These are phyloP conservation scores for Penicillium sp. DNA, from an alignment of 2,329 filamentous ascomycete species.

Conservation along the genomic window DNA sequence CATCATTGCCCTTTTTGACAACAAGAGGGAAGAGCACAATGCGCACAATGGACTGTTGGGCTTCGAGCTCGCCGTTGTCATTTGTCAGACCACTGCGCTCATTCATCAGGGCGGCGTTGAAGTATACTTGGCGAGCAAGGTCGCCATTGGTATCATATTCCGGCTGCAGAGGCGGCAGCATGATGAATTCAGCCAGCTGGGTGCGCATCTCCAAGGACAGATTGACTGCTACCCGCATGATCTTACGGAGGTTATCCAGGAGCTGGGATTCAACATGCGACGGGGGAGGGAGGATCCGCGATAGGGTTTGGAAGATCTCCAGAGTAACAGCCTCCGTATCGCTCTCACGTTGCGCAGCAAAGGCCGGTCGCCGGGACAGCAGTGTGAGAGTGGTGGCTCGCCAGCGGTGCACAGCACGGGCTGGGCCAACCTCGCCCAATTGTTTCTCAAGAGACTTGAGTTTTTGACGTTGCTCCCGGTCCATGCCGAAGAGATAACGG, in stretches of 20 bases:
- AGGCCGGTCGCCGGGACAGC: slow-evolving; percentile 74
- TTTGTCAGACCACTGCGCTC: slow-evolving; percentile 71
- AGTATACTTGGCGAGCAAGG: slow-evolving; percentile 78
- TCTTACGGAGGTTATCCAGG: slow-evolving; percentile 77
- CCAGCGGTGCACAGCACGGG: slow-evolving; percentile 92
- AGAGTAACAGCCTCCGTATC: slow-evolving; percentile 96
- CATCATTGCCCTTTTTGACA: slow-evolving; percentile 90
- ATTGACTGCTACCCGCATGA: slow-evolving; percentile 83
- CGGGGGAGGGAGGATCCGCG: slow-evolving; percentile 81
- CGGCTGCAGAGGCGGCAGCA: slow-evolving; percentile 91
- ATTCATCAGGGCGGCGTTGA: slow-evolving; percentile 94
- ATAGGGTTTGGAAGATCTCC: slow-evolving; percentile 80
- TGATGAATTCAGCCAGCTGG: slow-evolving; percentile 95
- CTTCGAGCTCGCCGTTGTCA: slow-evolving; percentile 78
- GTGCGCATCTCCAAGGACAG: slow-evolving; percentile 96
- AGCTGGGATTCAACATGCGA: slow-evolving; percentile 76
- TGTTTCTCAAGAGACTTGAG: slow-evolving; percentile 94
- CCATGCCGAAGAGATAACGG: slow-evolving; percentile 97
- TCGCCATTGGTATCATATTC: slow-evolving; percentile 95
- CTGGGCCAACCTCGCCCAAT: slow-evolving; percentile 80
- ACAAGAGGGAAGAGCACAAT: slow-evolving; percentile 94
- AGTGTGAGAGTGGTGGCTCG: slow-evolving; percentile 91
- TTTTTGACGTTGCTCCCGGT: slow-evolving; percentile 94
- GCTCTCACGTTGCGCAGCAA: slow-evolving; percentile 75
- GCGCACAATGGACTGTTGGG: slow-evolving; percentile 72